These are phyloP conservation scores for Phytophthora quininea DNA, from an alignment of 352 stramenopile species.

Conservation along the genomic window DNA sequence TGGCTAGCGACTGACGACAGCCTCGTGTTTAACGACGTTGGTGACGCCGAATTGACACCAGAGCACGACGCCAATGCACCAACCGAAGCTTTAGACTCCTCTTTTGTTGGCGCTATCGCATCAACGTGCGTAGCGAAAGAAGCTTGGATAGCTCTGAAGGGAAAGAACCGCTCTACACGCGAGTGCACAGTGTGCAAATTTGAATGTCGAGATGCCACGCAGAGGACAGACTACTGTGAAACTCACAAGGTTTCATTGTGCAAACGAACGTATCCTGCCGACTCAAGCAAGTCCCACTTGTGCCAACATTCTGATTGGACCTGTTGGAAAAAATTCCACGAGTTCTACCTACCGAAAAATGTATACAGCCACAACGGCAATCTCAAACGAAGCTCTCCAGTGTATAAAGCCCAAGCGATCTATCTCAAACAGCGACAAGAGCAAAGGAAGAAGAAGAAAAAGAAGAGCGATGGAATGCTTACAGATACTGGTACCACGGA, in stretches of 20 bases:
- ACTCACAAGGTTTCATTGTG: not conserved
- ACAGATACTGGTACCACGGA: not conserved
- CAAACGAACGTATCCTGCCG: not conserved
- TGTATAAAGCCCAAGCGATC: not conserved
- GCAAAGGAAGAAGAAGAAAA: not conserved
- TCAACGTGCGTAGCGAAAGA: not conserved
- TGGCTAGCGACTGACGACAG: not conserved
- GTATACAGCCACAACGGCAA: not conserved
- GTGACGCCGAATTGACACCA: not conserved
- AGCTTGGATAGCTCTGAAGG: not conserved
- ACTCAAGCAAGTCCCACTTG: not conserved
- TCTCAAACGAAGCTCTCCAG: not conserved
- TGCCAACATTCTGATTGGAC: not conserved
- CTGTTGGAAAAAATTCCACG: conserved; percentile 1
- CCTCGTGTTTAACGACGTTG: not conserved
- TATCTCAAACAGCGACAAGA: not conserved
- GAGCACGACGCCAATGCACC: not conserved
- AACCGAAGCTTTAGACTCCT: not conserved
- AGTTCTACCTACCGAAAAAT: not conserved
- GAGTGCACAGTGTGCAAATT: too few relatives aligned
- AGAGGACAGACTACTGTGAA: too few relatives aligned
- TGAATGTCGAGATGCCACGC: too few relatives aligned
- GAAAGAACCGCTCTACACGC: not conserved
- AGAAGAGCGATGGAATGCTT: not conserved
- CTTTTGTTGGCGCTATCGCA: not conserved